These are phyloP conservation scores for Aspergillus versicolor DNA, from an alignment of 2,329 filamentous ascomycete species.

Conservation along the genomic window DNA sequence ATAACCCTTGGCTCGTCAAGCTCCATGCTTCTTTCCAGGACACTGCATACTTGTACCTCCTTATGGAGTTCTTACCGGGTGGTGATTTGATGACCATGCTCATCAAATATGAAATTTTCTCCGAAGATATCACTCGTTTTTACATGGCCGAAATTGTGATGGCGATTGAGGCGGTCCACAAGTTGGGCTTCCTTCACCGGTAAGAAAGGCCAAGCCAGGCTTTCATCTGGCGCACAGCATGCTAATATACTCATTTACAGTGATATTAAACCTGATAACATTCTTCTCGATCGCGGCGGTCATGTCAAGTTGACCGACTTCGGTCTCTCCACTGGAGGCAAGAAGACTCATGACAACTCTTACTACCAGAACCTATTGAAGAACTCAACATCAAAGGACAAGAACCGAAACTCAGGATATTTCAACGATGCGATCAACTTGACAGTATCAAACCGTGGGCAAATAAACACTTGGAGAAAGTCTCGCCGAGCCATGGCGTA, in stretches of 20 bases:
- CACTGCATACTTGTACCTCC: constrained; percentile 91
- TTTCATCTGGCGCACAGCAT: not conserved
- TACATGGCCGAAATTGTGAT: constrained; percentile 98
- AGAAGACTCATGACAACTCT: constrained; percentile 95
- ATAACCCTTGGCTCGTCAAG: constrained; percentile 99
- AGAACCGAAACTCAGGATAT: constrained; percentile 88
- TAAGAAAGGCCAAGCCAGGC: constrained; percentile 48
- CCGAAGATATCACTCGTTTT: constrained; percentile 96
- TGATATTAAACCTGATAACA: constrained; percentile 99
- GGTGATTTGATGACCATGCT: constrained; percentile 99
- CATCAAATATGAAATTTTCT: constrained; percentile 99
- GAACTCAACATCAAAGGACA: constrained; percentile 66
- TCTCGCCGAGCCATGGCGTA: constrained; percentile 95
- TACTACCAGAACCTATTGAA: constrained; percentile 97
- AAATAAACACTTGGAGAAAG: constrained; percentile 98
- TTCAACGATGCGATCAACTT: constrained; percentile 93
- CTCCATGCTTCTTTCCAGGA: constrained; percentile 98
- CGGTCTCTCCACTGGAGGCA: constrained; percentile 94
- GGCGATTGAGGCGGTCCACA: constrained; percentile 98
- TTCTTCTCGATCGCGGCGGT: constrained; percentile 88
- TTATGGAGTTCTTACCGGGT: constrained; percentile 98
- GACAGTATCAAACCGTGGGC: constrained; percentile 93
- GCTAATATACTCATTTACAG: constrained; percentile 45
- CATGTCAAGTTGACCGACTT: constrained; percentile 99
- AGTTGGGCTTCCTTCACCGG: constrained; percentile 97